Evolutionary conservation across 2,329 filamentous ascomycete genomes (phyloP).

Genomic region (Aspergillus eucalypticola): DNA sequence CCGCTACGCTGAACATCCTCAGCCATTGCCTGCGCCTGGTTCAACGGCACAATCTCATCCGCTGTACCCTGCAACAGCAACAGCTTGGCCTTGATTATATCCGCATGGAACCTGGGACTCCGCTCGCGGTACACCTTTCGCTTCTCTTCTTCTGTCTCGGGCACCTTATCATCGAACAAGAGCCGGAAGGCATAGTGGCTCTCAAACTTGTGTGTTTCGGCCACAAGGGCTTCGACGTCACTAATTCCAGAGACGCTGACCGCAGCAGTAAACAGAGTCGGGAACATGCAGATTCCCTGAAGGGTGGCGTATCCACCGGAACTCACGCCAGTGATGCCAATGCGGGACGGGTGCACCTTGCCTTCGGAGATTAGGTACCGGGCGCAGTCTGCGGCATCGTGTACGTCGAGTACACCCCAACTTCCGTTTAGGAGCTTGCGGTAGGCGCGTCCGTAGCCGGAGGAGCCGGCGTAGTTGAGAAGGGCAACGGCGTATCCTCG

Average conservation of each 20-base stretch:
- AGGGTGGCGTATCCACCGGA: conserved; percentile 59
- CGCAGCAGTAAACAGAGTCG: conserved; percentile 52
- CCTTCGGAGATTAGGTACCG: conserved; percentile 43
- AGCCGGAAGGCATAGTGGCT: conserved; percentile 53
- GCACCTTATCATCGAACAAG: conserved; percentile 39
- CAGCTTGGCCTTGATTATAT: conserved; percentile 53
- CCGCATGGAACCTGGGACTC: conserved; percentile 52
- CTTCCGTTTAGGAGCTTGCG: conserved; percentile 51
- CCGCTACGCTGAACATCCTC: conserved; percentile 45
- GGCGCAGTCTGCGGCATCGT: conserved; percentile 53
- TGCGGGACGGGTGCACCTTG: conserved; percentile 38
- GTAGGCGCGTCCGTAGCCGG: conserved; percentile 54
- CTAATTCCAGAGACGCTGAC: conserved; percentile 55
- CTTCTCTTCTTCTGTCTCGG: conserved; percentile 45
- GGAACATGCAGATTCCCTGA: conserved; percentile 50
- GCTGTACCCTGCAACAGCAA: conserved; percentile 58
- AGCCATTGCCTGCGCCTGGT: conserved; percentile 57
- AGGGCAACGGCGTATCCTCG: conserved; percentile 55
- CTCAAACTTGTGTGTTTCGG: conserved; percentile 60
- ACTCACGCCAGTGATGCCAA: conserved; percentile 54
- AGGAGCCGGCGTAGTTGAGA: conserved; percentile 57
- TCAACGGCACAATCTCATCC: conserved; percentile 61
- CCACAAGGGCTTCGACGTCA: conserved; percentile 50
- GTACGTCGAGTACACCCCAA: conserved; percentile 55
- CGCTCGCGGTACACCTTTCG: conserved; percentile 41